phyloP scores from a whole-genome alignment of 306 rosid genomes.

The Leucaena leucocephala region DNA sequence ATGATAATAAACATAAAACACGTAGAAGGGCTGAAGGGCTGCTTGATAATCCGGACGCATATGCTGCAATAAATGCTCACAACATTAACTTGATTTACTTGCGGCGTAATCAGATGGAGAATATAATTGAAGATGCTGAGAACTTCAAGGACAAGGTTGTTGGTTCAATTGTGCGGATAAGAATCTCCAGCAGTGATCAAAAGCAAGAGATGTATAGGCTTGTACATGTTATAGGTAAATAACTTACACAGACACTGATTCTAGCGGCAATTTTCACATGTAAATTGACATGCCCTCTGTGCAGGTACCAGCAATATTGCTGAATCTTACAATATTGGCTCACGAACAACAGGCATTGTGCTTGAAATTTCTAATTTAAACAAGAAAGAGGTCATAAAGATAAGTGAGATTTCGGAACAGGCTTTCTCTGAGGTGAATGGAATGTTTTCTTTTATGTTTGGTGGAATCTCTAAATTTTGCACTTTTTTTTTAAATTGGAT shows the following conservation, averaged over 20 bases:
- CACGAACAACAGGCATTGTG: slow-evolving; percentile 62
- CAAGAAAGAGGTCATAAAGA: slow-evolving; percentile 74
- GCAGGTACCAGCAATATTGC: slow-evolving; percentile 82
- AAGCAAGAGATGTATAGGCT: slow-evolving; percentile 91
- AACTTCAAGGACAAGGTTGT: slow-evolving; percentile 70
- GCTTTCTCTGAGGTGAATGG: slow-evolving; percentile 79
- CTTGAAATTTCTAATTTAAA: slow-evolving; percentile 88
- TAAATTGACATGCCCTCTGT: slow-evolving; percentile 37
- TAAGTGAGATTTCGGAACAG: slow-evolving; percentile 81
- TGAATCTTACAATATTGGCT: slow-evolving; percentile 70
- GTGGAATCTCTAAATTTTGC: slow-evolving; percentile 14
- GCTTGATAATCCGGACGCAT: slow-evolving; percentile 55
- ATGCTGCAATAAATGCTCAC: slow-evolving; percentile 82
- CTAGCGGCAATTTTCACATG: slow-evolving; percentile 23
- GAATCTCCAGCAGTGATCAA: slow-evolving; percentile 65
- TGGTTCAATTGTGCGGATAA: slow-evolving; percentile 90
- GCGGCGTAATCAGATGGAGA: slow-evolving; percentile 70
- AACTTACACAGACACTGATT: slow-evolving; percentile 17
- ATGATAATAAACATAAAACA: slow-evolving; percentile 47
- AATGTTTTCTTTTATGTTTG: slow-evolving; percentile 26
- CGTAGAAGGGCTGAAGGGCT: slow-evolving; percentile 50
- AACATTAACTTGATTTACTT: slow-evolving; percentile 82
- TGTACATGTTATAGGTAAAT: slow-evolving; percentile 89
- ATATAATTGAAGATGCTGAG: slow-evolving; percentile 61
- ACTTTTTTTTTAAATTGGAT: background rate